phyloP scores from a whole-genome alignment of 164 flowering plant species.

The Tinospora cordifolia region DNA sequence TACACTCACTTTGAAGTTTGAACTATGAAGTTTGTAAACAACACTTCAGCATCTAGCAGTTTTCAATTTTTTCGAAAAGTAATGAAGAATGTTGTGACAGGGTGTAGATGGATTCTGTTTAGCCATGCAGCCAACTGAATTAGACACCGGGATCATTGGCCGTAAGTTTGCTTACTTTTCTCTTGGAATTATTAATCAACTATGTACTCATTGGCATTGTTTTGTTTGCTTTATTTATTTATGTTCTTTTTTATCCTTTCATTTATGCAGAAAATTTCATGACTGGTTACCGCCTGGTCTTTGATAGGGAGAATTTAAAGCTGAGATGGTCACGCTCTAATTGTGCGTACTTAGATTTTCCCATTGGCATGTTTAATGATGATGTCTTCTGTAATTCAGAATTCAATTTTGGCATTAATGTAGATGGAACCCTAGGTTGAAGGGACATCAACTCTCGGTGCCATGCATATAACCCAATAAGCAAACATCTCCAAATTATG shows the following conservation, averaged over 20 bases:
- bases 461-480: too few species aligned
- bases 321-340: constrained; percentile 79
- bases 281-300: constrained; percentile 78
- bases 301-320: constrained; percentile 73
- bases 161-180: constrained; percentile 35
- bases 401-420: background rate
- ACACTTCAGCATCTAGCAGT: background rate
- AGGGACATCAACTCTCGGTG: too few species aligned
- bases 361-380: background rate
- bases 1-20: background rate
- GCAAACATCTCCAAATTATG: too few species aligned
- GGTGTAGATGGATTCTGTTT: constrained; percentile 67
- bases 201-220: background rate
- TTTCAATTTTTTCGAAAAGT: background rate
- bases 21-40: background rate
- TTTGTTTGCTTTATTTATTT: background rate
- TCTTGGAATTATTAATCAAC: background rate
- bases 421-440: background rate
- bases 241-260: background rate
- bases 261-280: constrained; percentile 75
- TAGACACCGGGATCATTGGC: constrained; percentile 59
- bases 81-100: constrained; percentile 31
- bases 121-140: constrained; percentile 56
- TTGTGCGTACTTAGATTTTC: constrained; percentile 46
- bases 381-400: background rate